Evolutionary conservation across 805 yeast genomes (phyloP).

Genomic region (Saccharomycopsis sp.): DNA sequence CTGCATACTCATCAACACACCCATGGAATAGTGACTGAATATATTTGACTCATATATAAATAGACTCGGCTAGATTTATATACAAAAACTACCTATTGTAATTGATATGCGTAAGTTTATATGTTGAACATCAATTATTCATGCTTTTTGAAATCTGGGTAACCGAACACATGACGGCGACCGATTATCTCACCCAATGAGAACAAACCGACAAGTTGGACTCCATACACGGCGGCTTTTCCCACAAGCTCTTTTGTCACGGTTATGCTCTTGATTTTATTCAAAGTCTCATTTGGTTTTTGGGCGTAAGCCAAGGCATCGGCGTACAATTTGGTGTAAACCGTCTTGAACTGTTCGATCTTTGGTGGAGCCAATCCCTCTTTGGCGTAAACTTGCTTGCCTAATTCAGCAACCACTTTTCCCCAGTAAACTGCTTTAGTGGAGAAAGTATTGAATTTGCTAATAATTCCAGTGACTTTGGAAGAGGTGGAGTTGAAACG

Average conservation of each 20-base stretch:
- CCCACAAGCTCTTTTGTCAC: slow-evolving; percentile 49
- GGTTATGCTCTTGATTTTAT: slow-evolving; percentile 38
- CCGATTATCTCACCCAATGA: slow-evolving; percentile 95
- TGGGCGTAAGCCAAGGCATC: slow-evolving; percentile 38
- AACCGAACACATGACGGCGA: slow-evolving; percentile 89
- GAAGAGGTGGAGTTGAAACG: slow-evolving; percentile 31
- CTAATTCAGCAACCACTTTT: slow-evolving; percentile 57
- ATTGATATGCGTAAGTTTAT: background rate
- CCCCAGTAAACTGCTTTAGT: slow-evolving; percentile 62
- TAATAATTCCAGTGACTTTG: slow-evolving; percentile 23
- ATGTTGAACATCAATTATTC: background rate
- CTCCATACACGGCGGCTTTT: slow-evolving; percentile 65
- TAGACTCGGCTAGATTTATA: background rate
- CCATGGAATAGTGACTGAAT: background rate
- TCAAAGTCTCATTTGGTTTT: slow-evolving; percentile 55
- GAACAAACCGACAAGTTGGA: slow-evolving; percentile 86
- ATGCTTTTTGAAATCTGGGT: slow-evolving; percentile 43
- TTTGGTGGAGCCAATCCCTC: slow-evolving; percentile 94
- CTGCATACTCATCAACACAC: background rate
- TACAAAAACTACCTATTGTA: background rate
- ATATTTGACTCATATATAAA: background rate
- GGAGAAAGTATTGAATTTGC: slow-evolving; percentile 24
- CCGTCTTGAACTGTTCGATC: slow-evolving; percentile 64
- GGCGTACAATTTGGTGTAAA: slow-evolving; percentile 51
- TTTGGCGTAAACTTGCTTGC: slow-evolving; percentile 76